phyloP scores from a whole-genome alignment of 1,284 basidiomycete species.

The Puccinia polysora region DNA sequence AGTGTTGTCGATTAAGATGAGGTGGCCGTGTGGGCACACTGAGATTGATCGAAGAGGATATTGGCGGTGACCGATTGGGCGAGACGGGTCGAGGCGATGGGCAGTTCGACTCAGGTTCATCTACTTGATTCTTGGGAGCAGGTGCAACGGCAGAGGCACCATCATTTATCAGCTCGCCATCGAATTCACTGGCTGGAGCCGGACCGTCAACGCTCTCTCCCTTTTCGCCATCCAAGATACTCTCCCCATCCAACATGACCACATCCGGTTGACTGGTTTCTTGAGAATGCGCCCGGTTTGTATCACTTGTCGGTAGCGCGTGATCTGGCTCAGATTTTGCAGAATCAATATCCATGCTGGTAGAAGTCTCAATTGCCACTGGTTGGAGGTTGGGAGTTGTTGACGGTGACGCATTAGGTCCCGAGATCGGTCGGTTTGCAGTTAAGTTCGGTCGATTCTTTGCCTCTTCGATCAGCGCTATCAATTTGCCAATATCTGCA shows the following conservation, averaged over 20 bases:
- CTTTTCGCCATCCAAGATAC: constrained; percentile 16
- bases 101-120: not conserved
- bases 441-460: constrained; percentile 11
- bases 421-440: not conserved
- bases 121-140: not conserved
- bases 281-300: not conserved
- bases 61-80: constrained; percentile 1
- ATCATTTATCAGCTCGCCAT: constrained; percentile 7
- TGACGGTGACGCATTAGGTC: constrained; percentile 4
- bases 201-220: not conserved
- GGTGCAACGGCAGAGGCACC: not conserved
- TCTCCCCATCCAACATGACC: constrained; percentile 42
- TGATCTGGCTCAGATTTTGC: not conserved
- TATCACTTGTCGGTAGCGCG: not conserved
- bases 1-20: constrained; percentile 3
- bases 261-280: constrained; percentile 34
- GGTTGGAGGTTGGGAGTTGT: not conserved
- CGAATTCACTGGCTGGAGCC: constrained; percentile 2
- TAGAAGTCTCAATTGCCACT: not conserved
- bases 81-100: not conserved
- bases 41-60: not conserved
- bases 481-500: constrained; percentile 26
- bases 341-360: not conserved
- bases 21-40: not conserved
- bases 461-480: constrained; percentile 33